Percentiles rank a stretch among this genome's conserved stretches.
phyloP scores from a whole-genome alignment of 106 monocot species.

The Platanthera zijinensis region DNA sequence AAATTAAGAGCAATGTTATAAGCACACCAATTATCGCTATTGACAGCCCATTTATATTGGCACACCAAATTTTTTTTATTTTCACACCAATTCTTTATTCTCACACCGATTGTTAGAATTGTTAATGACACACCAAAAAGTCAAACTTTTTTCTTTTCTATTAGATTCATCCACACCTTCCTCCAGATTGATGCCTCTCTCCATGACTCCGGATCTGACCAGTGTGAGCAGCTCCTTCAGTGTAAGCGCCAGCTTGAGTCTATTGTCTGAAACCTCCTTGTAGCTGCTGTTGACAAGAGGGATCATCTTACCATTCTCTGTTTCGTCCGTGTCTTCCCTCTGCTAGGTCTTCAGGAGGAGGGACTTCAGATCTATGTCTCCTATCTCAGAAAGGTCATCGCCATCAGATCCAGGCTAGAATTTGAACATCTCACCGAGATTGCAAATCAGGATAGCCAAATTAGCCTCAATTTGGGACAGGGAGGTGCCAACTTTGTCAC shows the following conservation, averaged over 20 bases:
- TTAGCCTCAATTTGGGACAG: slow-evolving; percentile 3
- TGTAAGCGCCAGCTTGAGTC: slow-evolving; percentile 56
- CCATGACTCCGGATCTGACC: slow-evolving; percentile 43
- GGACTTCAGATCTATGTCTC: slow-evolving; percentile 80
- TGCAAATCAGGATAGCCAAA: slow-evolving; percentile 14
- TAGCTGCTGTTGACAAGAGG: slow-evolving; percentile 53
- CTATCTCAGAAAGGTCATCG: slow-evolving; percentile 72
- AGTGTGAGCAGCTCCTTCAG: slow-evolving; percentile 59
- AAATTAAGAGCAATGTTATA: no score
- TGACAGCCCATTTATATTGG: no score
- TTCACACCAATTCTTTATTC: no score
- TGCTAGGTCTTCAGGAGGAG: slow-evolving; percentile 69
- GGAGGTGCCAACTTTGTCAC: slow-evolving; percentile 50
- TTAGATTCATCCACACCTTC: slow-evolving; percentile 43
- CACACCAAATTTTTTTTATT: no score
- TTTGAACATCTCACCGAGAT: slow-evolving; percentile 73
- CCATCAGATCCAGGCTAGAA: slow-evolving; percentile 62
- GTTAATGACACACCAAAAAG: no score
- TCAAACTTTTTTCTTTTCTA: no score
- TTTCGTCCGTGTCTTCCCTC: slow-evolving; percentile 64
- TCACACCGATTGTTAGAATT: no score
- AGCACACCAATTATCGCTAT: no score
- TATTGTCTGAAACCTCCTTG: slow-evolving; percentile 40
- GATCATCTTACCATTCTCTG: slow-evolving; percentile 67
- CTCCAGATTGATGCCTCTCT: slow-evolving; percentile 63